Evolutionary conservation across 495 filamentous ascomycete genomes (phyloP).

Genomic region (Neurospora discreta): DNA sequence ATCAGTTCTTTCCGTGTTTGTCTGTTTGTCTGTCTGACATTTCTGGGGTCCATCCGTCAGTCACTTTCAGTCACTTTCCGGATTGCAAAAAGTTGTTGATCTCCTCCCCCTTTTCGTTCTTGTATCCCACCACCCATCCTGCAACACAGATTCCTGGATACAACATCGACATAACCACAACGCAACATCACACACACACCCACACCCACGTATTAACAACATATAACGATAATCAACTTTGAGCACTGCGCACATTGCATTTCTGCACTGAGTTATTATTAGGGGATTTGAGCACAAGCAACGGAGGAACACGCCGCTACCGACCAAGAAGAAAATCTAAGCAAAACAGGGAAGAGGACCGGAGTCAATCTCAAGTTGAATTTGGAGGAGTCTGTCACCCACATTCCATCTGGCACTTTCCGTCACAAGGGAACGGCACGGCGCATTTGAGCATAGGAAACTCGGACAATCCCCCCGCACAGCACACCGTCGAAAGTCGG

Average conservation of each 20-base stretch:
- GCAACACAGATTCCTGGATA: background rate
- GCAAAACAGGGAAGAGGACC: background rate
- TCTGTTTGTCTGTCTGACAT: background rate
- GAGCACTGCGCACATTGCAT: background rate
- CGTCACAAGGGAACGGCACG: background rate
- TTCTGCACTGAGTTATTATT: background rate
- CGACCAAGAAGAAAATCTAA: background rate
- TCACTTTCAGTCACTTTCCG: background rate
- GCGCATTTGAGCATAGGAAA: background rate
- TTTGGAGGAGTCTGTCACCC: background rate
- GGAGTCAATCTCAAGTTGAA: background rate
- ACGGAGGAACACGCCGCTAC: background rate
- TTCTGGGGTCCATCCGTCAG: background rate
- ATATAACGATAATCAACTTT: background rate
- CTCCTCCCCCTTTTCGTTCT: background rate
- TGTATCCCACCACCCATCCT: background rate
- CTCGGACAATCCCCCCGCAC: background rate
- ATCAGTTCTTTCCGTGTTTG: background rate
- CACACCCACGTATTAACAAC: no score
- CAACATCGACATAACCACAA: background rate
- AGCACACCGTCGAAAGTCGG: background rate
- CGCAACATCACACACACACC: background rate
- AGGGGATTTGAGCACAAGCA: background rate
- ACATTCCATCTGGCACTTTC: background rate
- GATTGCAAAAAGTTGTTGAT: background rate